Conservation (phyloP, 1,284 basidiomycete species). For the Cutaneotrichosporon sp. region DNA sequence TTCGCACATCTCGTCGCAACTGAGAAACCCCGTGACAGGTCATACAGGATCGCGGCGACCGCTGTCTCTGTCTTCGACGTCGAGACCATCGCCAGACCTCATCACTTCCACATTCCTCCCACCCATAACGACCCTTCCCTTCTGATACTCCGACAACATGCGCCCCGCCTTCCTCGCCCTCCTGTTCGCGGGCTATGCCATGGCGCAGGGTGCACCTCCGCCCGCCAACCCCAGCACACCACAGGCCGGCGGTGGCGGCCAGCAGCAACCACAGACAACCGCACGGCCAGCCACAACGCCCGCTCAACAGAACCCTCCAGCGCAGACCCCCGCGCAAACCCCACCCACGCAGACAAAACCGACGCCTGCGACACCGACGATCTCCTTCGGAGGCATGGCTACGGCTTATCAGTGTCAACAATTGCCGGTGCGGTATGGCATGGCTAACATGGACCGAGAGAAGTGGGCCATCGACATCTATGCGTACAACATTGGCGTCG, state of each 20-base stretch:
- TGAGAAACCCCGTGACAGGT: too few relatives aligned
- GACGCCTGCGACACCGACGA: too few relatives aligned
- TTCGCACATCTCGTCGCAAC: too few relatives aligned
- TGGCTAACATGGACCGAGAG: not conserved
- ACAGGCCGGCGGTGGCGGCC: too few relatives aligned
- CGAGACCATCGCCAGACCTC: not conserved
- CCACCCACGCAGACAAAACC: too few relatives aligned
- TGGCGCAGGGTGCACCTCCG: not conserved
- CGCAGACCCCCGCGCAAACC: not conserved
- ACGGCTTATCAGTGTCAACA: constrained; percentile 24
- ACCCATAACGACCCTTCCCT: not conserved
- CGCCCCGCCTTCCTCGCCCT: not conserved
- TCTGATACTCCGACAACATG: not conserved
- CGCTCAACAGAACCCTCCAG: too few relatives aligned
- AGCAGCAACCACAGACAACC: too few relatives aligned
- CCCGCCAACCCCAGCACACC: not conserved
- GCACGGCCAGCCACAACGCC: too few relatives aligned
- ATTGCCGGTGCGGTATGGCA: not conserved
- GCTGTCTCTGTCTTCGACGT: too few relatives aligned
- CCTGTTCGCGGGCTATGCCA: not conserved
- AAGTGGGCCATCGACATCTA: constrained; percentile 27
- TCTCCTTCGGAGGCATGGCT: too few relatives aligned
- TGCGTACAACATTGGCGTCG: constrained; percentile 25
- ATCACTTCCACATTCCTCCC: not conserved
- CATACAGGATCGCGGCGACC: too few relatives aligned